These are phyloP conservation scores for Cardiospermum halicacabum DNA, from an alignment of 345 rosid species.

Conservation along the genomic window DNA sequence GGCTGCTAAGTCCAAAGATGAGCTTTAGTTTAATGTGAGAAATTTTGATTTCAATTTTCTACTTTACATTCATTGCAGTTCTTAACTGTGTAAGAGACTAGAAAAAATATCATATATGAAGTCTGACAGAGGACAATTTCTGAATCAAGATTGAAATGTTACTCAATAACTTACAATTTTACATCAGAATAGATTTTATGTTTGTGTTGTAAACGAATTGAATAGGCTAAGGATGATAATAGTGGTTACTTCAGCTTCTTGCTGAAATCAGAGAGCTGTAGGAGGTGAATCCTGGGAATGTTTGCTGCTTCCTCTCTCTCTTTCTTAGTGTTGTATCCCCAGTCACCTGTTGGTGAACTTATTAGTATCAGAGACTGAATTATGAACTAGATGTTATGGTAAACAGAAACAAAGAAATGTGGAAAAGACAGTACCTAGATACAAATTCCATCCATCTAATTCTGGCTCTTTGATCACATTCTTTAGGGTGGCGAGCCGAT, in stretches of 20 bases:
- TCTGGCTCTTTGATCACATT: slow-evolving; percentile 84
- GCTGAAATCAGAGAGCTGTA: slow-evolving; percentile 74
- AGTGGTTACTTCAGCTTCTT: slow-evolving; percentile 58
- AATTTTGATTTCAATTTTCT: too few species aligned
- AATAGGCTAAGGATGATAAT: neutral
- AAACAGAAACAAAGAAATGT: neutral
- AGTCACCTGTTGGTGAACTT: slow-evolving; percentile 42
- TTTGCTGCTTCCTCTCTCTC: slow-evolving; percentile 78
- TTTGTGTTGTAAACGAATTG: neutral
- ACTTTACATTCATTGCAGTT: too few species aligned
- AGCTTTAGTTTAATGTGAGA: slow-evolving; percentile 32
- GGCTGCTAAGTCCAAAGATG: slow-evolving; percentile 36
- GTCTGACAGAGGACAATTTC: too few species aligned
- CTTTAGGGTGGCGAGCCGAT: slow-evolving; percentile 82
- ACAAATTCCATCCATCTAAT: slow-evolving; percentile 80
- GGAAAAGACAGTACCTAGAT: slow-evolving; percentile 46
- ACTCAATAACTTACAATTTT: neutral
- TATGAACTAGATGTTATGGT: neutral
- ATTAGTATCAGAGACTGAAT: slow-evolving; percentile 11
- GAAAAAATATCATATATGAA: too few species aligned
- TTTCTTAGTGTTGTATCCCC: slow-evolving; percentile 73
- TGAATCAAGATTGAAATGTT: too few species aligned
- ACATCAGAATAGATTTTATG: neutral
- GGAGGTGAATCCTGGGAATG: slow-evolving; percentile 64
- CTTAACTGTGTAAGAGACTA: too few species aligned